phyloP scores from a whole-genome alignment of 2,329 filamentous ascomycete species.

The Penicillium glabrum region DNA sequence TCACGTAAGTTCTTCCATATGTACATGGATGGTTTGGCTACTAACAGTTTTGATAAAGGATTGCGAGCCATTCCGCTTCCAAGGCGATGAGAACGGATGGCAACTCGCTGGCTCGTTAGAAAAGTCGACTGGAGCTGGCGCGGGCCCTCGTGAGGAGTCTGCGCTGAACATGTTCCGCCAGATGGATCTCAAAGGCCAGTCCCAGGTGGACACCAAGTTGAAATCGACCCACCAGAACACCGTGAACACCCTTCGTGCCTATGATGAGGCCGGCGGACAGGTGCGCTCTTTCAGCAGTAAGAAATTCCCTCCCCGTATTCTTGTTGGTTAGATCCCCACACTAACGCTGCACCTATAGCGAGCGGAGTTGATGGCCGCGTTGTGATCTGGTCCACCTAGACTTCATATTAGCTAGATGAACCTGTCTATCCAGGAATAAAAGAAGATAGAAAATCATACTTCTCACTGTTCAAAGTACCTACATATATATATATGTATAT shows the following conservation, averaged over 20 bases:
- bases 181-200: slow-evolving; percentile 97
- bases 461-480: neutral
- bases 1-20: slow-evolving; percentile 57
- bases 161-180: slow-evolving; percentile 97
- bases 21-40: neutral
- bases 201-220: slow-evolving; percentile 87
- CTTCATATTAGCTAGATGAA: neutral
- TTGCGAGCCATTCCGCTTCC: slow-evolving; percentile 85
- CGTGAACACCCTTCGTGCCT: slow-evolving; percentile 79
- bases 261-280: slow-evolving; percentile 62
- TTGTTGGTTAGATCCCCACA: neutral
- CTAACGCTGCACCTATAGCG: slow-evolving; percentile 50
- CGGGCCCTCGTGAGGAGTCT: slow-evolving; percentile 75
- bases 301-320: slow-evolving; percentile 28
- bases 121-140: slow-evolving; percentile 63
- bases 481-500: neutral
- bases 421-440: neutral
- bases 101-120: slow-evolving; percentile 79
- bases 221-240: slow-evolving; percentile 98
- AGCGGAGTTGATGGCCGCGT: slow-evolving; percentile 81
- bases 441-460: neutral
- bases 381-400: slow-evolving; percentile 71
- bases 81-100: slow-evolving; percentile 78
- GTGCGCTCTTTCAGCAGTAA: slow-evolving; percentile 85
- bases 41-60: slow-evolving; percentile 43